Base-by-base conservation (phyloP, 2,329 filamentous ascomycete species). In the Colletotrichum horii region DNA sequence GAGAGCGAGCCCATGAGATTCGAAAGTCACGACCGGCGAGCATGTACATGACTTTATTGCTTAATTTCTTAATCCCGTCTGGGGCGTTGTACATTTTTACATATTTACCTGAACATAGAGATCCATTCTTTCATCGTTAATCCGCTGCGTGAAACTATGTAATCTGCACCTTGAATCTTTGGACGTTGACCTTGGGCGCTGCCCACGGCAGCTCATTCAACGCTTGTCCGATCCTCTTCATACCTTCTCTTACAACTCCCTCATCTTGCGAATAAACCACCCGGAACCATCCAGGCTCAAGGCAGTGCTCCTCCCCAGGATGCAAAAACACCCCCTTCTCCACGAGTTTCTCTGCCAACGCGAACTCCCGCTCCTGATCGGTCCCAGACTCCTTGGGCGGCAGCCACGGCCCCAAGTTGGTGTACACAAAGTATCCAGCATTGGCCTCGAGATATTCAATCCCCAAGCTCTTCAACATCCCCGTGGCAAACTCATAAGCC, bases 401-500 rank as follows among this genome's bases (percentile, higher is more conserved):
- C 43, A 90, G 79, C 72, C 84, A 88, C 1, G 84, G 83, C 1
- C 85, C 86, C 19, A 92, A 78, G 78, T 92, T 85, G 4, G 90
- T 80, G 84, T 87, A 92, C 3, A 92, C 76, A 78, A 92, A 92
- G 78, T 92, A 91, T 0, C 88, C 90, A 0, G 90, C 90, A 76
- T 91, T 91, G n/a, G 84, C 84, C 83, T 82, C 81, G n/a, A 85
- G 66, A 74, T 89, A 90, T 6, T 82, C 78, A 5, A 92, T 85
- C 3, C 85, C 84, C 9, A 87, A 81, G 3, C 82, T 80, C 11
- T 80, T 77, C 19, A 91, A 81, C 6, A 81, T 82, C 1, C 77
- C 60, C 0, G 84, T 86, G 2, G 84, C 83, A 55, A 85, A 84
- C 6, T 78, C 78, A 71, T 90, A 87, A 0, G 85, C 83, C 2